These are phyloP conservation scores for Eimeria falciformis DNA, from an alignment of 169 alveolate genomes.

Conservation along the genomic window DNA sequence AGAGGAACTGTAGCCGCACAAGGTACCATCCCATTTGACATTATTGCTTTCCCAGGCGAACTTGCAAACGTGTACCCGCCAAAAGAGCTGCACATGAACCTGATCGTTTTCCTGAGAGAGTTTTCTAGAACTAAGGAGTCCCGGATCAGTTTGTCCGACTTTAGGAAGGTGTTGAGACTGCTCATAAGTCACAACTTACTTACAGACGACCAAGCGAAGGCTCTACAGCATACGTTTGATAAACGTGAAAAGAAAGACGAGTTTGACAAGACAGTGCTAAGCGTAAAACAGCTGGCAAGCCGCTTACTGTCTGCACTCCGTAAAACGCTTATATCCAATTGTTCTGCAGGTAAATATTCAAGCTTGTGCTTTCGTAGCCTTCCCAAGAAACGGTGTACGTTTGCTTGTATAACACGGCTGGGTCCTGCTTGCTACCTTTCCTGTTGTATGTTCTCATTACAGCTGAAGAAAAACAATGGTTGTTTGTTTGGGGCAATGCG, in stretches of 20 bases:
- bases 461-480: conserved; percentile 1
- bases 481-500: conserved; percentile 69
- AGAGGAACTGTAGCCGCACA: background rate
- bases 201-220: background rate
- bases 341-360: conserved; percentile 34
- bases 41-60: conserved; percentile 12
- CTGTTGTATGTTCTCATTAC: background rate
- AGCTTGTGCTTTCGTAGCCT: too few species aligned
- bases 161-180: conserved; percentile 12
- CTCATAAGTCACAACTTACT: conserved; percentile 17
- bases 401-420: too few species aligned
- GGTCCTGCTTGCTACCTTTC: too few species aligned
- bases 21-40: too few species aligned
- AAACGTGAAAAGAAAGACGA: background rate
- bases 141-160: conserved; percentile 28
- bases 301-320: conserved; percentile 9
- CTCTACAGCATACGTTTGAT: conserved; percentile 47
- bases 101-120: conserved; percentile 24
- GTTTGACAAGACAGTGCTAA: conserved; percentile 26
- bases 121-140: conserved; percentile 24
- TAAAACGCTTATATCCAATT: background rate
- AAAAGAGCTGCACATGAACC: conserved; percentile 44
- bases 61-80: conserved; percentile 39
- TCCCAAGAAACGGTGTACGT: too few species aligned
- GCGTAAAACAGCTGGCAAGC: conserved; percentile 20